phyloP scores from a whole-genome alignment of 1,284 basidiomycete species.

The Sanguinoderma infundibulare region DNA sequence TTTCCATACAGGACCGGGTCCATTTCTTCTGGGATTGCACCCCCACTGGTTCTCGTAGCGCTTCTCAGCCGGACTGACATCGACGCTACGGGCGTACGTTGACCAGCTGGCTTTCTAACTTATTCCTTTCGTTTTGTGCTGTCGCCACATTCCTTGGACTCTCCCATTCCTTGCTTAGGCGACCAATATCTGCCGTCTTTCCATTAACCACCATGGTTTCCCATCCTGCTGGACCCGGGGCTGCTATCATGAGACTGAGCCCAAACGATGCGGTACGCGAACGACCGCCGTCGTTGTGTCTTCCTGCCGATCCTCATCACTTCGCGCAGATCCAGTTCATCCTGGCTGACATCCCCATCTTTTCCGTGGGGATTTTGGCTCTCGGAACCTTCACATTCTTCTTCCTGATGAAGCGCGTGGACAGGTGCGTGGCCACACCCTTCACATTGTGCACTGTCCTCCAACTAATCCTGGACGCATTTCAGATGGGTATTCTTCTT shows the following conservation, averaged over 20 bases:
- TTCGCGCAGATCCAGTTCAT: conserved; percentile 57
- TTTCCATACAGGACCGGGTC: conserved; percentile 27
- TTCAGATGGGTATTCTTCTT: conserved; percentile 56
- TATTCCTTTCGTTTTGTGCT: conserved; percentile 11
- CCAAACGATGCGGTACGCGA: conserved; percentile 30
- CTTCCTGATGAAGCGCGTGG: conserved; percentile 58
- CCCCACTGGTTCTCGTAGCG: conserved; percentile 31
- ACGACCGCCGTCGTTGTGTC: neutral
- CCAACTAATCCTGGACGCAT: neutral
- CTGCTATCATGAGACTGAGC: conserved; percentile 26
- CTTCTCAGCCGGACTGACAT: conserved; percentile 34
- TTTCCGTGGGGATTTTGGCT: conserved; percentile 66
- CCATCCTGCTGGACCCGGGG: conserved; percentile 21
- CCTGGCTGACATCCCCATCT: conserved; percentile 69
- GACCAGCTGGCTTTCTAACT: conserved; percentile 28
- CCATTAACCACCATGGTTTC: conserved; percentile 13
- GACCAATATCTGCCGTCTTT: conserved; percentile 1
- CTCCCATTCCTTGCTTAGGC: conserved; percentile 16
- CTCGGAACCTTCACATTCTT: conserved; percentile 70
- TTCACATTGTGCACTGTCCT: neutral
- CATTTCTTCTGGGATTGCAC: conserved; percentile 33
- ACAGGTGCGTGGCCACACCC: conserved; percentile 50
- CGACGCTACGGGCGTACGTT: conserved; percentile 32
- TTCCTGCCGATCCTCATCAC: neutral
- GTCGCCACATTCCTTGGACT: conserved; percentile 16